These are phyloP conservation scores for Sporothrix variecibatus DNA, from an alignment of 2,329 filamentous ascomycete genomes.

Conservation along the genomic window DNA sequence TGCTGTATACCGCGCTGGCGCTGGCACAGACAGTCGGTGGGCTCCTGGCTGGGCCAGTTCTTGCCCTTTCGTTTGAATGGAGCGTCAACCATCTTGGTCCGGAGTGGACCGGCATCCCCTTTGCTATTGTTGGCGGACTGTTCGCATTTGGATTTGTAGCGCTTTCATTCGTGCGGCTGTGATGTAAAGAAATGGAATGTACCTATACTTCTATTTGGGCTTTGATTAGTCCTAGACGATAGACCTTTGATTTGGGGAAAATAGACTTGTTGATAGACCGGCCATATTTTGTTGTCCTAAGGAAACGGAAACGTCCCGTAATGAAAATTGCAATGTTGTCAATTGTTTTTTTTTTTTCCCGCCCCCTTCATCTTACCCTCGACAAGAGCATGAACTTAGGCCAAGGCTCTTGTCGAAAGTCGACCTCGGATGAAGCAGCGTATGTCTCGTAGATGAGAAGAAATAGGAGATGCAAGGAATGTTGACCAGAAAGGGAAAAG, in stretches of 20 bases:
- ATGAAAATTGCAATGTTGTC: too few relatives aligned
- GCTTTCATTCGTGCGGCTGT: not conserved
- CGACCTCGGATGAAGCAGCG: not conserved
- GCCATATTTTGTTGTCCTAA: too few relatives aligned
- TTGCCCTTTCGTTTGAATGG: conserved; percentile 8
- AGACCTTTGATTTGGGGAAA: not conserved
- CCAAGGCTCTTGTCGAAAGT: not conserved
- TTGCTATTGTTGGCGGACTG: conserved; percentile 5
- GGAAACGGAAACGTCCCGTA: too few relatives aligned
- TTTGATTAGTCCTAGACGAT: not conserved
- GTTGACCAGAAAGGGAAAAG: not conserved
- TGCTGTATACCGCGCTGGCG: not conserved
- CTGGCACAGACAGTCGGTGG: conserved; percentile 11
- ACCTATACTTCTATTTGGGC: too few relatives aligned
- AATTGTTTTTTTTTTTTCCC: too few relatives aligned
- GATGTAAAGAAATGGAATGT: not conserved
- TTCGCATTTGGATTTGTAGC: conserved; percentile 4
- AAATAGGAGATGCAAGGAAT: not conserved
- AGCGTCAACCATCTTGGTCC: not conserved
- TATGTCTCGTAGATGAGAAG: not conserved
- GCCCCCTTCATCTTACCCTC: too few relatives aligned
- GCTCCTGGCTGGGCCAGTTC: not conserved
- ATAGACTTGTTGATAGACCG: not conserved
- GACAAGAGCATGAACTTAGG: not conserved
- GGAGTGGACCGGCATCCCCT: conserved; percentile 12